Conservation (phyloP, 2,329 filamentous ascomycete genomes). For the Cryphonectria parasitica region DNA sequence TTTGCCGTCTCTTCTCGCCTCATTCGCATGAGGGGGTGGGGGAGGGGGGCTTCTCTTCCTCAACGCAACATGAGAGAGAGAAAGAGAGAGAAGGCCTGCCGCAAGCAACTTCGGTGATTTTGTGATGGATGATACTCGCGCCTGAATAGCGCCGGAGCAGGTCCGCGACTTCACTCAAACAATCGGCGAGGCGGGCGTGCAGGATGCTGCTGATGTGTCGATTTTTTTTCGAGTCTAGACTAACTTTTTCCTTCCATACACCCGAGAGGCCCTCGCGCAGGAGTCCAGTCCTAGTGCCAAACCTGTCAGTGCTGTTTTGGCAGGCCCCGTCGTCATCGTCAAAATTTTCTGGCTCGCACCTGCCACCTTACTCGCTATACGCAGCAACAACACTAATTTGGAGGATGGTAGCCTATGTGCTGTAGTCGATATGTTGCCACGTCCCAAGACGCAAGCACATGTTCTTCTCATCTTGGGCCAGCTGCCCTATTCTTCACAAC, state of each 20-base stretch:
- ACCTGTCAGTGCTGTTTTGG: neutral
- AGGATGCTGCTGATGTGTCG: too few species aligned
- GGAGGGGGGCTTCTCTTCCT: neutral
- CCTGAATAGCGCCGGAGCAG: constrained; percentile 7
- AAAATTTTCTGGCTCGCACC: neutral
- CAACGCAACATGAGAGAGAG: neutral
- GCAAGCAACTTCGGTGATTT: neutral
- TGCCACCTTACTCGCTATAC: neutral
- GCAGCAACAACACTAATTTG: neutral
- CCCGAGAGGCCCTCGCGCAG: neutral
- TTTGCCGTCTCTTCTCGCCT: neutral
- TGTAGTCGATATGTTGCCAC: neutral
- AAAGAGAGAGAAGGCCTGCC: neutral
- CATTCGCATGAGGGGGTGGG: neutral
- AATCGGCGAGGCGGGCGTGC: neutral
- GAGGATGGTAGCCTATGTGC: neutral
- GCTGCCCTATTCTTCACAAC: neutral
- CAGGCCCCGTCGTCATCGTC: neutral
- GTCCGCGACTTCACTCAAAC: constrained; percentile 4
- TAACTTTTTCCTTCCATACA: constrained; percentile 7
- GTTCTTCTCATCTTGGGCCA: neutral
- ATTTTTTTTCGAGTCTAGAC: neutral
- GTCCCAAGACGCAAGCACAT: neutral
- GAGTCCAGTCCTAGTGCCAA: neutral
- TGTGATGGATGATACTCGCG: neutral